A percentile compares a stretch with the other conserved stretches of the same genome.
Evolutionary conservation across 2,329 filamentous ascomycete species (phyloP).

Genomic region (Furcasterigmium furcatum): DNA sequence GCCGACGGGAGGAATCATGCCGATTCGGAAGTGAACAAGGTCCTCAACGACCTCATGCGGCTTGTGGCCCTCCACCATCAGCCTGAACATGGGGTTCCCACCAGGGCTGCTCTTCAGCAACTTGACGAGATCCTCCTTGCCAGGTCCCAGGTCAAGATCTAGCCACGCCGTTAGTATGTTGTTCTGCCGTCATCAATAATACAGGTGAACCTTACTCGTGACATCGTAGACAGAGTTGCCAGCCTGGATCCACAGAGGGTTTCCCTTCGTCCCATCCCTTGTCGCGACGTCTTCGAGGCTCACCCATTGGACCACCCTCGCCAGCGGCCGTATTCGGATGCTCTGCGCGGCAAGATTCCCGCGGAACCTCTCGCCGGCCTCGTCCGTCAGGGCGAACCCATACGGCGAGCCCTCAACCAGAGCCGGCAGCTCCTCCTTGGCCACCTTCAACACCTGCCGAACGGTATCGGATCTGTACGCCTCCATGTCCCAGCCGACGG

Average conservation of each 20-base stretch:
- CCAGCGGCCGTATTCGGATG: neutral
- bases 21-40: slow-evolving; percentile 1
- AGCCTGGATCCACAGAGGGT: slow-evolving; percentile 3
- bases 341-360: neutral
- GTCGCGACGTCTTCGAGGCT: slow-evolving; percentile 3
- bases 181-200: neutral
- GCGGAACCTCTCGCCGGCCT: neutral
- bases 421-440: neutral
- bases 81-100: slow-evolving; percentile 3
- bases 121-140: neutral
- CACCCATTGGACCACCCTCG: neutral
- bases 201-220: slow-evolving; percentile 2
- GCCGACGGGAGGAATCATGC: neutral
- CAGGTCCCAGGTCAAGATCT: neutral
- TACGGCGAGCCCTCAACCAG: neutral
- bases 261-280: slow-evolving; percentile 2
- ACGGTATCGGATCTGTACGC: neutral
- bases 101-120: slow-evolving; percentile 1
- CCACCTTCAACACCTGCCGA: neutral
- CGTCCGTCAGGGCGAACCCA: neutral
- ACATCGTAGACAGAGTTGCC: slow-evolving; percentile 8
- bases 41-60: neutral
- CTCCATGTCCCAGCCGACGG: slow-evolving; percentile 1
- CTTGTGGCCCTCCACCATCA: neutral
- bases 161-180: neutral